A percentile compares a stretch with the other conserved stretches of the same genome.
Evolutionary conservation across 2,329 filamentous ascomycete species (phyloP).

Genomic region (Pseudogymnoascus sp.): DNA sequence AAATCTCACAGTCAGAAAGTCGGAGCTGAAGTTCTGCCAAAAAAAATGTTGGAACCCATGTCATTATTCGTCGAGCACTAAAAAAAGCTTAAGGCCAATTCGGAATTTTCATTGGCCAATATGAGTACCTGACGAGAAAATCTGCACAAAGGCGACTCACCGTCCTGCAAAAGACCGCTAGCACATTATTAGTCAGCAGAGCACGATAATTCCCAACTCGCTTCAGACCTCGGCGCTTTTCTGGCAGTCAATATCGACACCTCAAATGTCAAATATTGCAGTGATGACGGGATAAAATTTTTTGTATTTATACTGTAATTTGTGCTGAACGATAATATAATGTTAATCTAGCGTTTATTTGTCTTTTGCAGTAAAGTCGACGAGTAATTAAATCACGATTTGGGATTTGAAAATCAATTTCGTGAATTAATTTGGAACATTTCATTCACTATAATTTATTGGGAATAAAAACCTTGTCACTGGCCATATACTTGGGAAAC

Average conservation of each 20-base stretch:
- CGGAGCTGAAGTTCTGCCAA: not conserved
- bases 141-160: constrained; percentile 6
- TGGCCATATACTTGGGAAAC: not conserved
- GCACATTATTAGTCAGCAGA: not conserved
- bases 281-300: not conserved
- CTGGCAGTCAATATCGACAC: not conserved
- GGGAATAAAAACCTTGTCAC: not conserved
- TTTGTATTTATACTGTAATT: not conserved
- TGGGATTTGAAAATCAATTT: not conserved
- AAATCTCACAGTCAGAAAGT: constrained; percentile 4
- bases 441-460: not conserved
- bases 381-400: not conserved
- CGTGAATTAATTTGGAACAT: not conserved
- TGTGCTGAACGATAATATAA: not conserved
- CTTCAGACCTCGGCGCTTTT: not conserved
- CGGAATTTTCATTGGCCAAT: not conserved
- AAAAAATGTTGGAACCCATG: constrained; percentile 6
- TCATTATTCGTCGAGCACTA: constrained; percentile 5
- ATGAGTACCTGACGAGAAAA: constrained; percentile 7
- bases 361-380: not conserved
- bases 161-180: not conserved
- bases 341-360: not conserved
- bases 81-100: constrained; percentile 9
- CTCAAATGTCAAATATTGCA: not conserved
- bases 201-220: not conserved